phyloP scores from a whole-genome alignment of 371 early-diverging fungal species.

The Umbelopsis sp. region DNA sequence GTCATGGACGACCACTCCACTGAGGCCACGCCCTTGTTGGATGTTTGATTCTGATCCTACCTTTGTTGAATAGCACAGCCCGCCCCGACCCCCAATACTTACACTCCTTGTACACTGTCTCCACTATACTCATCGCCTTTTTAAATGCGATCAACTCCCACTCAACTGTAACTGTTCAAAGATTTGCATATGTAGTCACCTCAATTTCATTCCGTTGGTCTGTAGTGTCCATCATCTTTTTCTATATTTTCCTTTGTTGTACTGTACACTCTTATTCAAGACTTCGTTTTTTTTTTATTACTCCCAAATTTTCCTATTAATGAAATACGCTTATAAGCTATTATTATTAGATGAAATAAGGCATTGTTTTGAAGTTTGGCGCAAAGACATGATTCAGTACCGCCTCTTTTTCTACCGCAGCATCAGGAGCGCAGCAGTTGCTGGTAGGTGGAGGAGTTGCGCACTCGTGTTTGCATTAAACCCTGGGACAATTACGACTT shows the following conservation, averaged over 20 bases:
- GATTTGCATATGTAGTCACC: neutral
- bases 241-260: neutral
- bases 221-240: neutral
- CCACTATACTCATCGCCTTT: neutral
- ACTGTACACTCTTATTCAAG: neutral
- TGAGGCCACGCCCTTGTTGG: constrained; percentile 23
- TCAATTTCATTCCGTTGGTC: neutral
- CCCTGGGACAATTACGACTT: too few species aligned
- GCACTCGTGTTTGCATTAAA: too few species aligned
- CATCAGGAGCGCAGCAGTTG: too few species aligned
- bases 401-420: too few species aligned
- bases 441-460: too few species aligned
- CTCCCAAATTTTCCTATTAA: too few species aligned
- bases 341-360: too few species aligned
- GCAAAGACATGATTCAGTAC: too few species aligned
- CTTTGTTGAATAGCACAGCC: neutral
- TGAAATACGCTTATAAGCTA: too few species aligned
- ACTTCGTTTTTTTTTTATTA: neutral
- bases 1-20: constrained; percentile 30
- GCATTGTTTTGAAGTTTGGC: too few species aligned
- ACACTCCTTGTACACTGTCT: constrained; percentile 7
- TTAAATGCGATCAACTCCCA: neutral
- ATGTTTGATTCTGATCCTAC: constrained; percentile 9
- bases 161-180: constrained; percentile 15
- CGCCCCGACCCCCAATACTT: neutral